A percentile compares a stretch with the other conserved stretches of the same genome.
Evolutionary conservation across 2,329 filamentous ascomycete species (phyloP).

Genomic region (Colletotrichum coccodes): DNA sequence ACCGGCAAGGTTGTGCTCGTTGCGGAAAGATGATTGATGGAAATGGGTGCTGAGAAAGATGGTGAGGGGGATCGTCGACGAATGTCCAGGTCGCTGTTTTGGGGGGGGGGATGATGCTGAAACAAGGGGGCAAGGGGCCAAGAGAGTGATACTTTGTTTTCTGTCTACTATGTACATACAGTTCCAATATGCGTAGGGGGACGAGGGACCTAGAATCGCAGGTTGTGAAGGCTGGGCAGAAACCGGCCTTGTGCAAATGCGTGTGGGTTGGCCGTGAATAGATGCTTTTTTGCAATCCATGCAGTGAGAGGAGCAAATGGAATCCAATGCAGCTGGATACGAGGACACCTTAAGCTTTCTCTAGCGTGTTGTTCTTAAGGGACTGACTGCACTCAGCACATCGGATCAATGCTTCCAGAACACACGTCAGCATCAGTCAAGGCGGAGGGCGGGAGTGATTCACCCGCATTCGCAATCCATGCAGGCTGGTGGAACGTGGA

Average conservation of each 20-base stretch:
- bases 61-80: neutral
- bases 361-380: neutral
- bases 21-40: neutral
- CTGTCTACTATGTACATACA: neutral
- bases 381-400: neutral
- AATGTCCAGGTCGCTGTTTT: neutral
- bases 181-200: too few relatives aligned
- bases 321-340: neutral
- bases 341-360: neutral
- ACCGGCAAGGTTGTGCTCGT: neutral
- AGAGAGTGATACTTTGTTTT: neutral
- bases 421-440: too few relatives aligned
- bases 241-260: too few relatives aligned
- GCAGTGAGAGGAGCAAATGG: too few relatives aligned
- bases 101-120: neutral
- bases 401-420: neutral
- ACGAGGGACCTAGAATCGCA: too few relatives aligned
- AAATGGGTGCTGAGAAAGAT: neutral
- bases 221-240: too few relatives aligned
- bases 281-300: too few relatives aligned
- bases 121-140: slow-evolving; percentile 3
- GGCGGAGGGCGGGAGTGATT: neutral
- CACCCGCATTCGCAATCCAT: slow-evolving; percentile 1
- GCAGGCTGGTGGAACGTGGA: slow-evolving; percentile 16
- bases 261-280: too few relatives aligned